phyloP scores from a whole-genome alignment of 208 protist genomes.

The Trypanosoma mega region DNA sequence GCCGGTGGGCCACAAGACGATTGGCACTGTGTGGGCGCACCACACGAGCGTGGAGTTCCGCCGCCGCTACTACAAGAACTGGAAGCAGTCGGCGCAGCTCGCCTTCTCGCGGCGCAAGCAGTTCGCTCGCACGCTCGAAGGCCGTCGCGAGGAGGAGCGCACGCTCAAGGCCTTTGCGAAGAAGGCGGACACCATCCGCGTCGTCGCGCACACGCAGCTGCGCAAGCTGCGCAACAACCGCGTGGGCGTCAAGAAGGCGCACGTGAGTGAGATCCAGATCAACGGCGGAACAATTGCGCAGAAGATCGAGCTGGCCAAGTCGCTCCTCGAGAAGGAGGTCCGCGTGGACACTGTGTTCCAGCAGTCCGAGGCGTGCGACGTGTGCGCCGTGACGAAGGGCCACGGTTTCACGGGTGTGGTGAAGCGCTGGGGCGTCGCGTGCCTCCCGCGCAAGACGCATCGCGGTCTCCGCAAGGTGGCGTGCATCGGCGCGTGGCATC shows the following conservation, averaged over 20 bases:
- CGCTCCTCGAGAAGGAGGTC: constrained; percentile 97
- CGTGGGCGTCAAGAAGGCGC: constrained; percentile 97
- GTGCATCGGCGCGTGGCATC: constrained; percentile 99
- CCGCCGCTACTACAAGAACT: constrained; percentile 99
- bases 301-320: constrained; percentile 96
- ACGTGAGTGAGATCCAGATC: constrained; percentile 99
- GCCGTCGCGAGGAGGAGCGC: constrained; percentile 81
- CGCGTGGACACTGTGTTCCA: constrained; percentile 94
- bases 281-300: constrained; percentile 97
- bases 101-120: constrained; percentile 95
- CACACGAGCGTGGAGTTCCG: constrained; percentile 95
- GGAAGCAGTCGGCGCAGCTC: constrained; percentile 97
- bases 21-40: constrained; percentile 98
- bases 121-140: constrained; percentile 82
- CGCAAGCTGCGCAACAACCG: constrained; percentile 97
- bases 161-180: constrained; percentile 95
- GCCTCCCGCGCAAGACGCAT: constrained; percentile 99
- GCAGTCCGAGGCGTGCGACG: constrained; percentile 96
- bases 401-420: constrained; percentile 98
- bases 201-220: constrained; percentile 98
- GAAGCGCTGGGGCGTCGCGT: constrained; percentile 96
- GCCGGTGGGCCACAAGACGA: constrained; percentile 94
- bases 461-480: constrained; percentile 99
- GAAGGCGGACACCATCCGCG: constrained; percentile 96
- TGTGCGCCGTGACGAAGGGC: constrained; percentile 98